Evolutionary conservation across 2,329 filamentous ascomycete genomes (phyloP).

Genomic region (Grosmannia penicillata): DNA sequence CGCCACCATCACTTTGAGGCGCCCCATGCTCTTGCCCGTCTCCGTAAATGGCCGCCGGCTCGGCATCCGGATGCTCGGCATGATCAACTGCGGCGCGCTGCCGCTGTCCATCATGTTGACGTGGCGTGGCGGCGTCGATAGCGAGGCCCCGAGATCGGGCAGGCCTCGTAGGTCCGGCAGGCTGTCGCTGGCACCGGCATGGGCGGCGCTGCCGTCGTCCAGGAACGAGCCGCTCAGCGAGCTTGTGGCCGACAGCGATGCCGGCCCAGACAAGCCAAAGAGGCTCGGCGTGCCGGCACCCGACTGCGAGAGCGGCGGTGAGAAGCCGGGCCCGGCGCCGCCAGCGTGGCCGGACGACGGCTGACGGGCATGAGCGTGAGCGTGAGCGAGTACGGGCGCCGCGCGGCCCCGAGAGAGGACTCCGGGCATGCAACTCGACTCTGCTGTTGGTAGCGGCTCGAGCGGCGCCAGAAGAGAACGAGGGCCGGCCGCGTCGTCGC

Average conservation of each 20-base stretch:
- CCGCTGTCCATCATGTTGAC: slow-evolving; percentile 29
- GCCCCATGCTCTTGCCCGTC: slow-evolving; percentile 68
- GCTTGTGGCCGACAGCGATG: slow-evolving; percentile 24
- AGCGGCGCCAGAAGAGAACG: too few relatives aligned
- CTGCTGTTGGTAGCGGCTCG: too few relatives aligned
- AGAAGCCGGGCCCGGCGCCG: neutral
- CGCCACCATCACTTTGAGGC: slow-evolving; percentile 77
- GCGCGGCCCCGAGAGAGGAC: too few relatives aligned
- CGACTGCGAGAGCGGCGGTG: slow-evolving; percentile 20
- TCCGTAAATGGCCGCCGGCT: slow-evolving; percentile 78
- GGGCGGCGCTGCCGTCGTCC: slow-evolving; percentile 17
- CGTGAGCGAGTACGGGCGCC: too few relatives aligned
- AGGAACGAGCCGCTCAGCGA: slow-evolving; percentile 33
- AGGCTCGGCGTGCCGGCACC: slow-evolving; percentile 29
- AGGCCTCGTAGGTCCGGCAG: too few relatives aligned
- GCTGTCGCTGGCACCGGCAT: slow-evolving; percentile 28
- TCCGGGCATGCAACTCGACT: too few relatives aligned
- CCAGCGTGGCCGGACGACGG: too few relatives aligned
- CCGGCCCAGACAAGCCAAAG: slow-evolving; percentile 22
- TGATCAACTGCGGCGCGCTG: slow-evolving; percentile 68
- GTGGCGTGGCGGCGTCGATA: slow-evolving; percentile 1
- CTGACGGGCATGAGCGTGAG: neutral
- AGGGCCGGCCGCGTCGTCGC: too few relatives aligned
- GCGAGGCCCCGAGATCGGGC: neutral
- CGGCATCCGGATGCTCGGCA: slow-evolving; percentile 91